Evolutionary conservation across 805 yeast species (phyloP), one percentile per base, ranked within the genome.

Genomic region (Saccharomycopsis schoenii): DNA sequence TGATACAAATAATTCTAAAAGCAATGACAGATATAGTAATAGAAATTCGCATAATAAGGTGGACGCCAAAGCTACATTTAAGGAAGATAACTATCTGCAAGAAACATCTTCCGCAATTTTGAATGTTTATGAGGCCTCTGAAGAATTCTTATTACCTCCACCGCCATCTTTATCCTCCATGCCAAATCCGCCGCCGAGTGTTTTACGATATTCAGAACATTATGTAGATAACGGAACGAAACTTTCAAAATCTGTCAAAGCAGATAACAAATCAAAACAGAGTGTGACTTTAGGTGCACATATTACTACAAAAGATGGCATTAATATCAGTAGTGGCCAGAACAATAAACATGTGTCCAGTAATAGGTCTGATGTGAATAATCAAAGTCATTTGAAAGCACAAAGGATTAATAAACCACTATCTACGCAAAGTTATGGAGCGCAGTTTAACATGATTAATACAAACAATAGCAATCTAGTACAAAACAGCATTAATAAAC

Each of bases 141-240:
- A 58, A 43, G 39, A 36, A 4, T 29, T 37, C 17, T 15, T 54
- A 14, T 40, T 61, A 12, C 61, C 57, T 25, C 61, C 65, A 3
- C 65, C 65, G 9, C 58, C 57, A 37, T 47, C 62, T 12, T 41
- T 63, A 29, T 47, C 59, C 11, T n/a, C 37, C 10, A 56, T 63
- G 64, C 65, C 65, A 4, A 61, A 63, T 41, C 65, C 65, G 12
- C 65, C 65, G 1, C 64, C 65, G 15, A 61, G 64, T 57, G 59
- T 59, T 11, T 57, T 60, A 14, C n/a, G 56, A 29, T 56, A 57
- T 36, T 52, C 60, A 12, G 34, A 56, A 11, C 40, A 56, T 25
- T 60, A 39, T 34, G 54, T 40, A 14, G 59, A 56, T 29, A 42
- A 57, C n/a, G 41, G 21, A 24, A n/a, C 43, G 11, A 47, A n/a